phyloP scores from a whole-genome alignment of 306 rosid species.

The Delonix regia region DNA sequence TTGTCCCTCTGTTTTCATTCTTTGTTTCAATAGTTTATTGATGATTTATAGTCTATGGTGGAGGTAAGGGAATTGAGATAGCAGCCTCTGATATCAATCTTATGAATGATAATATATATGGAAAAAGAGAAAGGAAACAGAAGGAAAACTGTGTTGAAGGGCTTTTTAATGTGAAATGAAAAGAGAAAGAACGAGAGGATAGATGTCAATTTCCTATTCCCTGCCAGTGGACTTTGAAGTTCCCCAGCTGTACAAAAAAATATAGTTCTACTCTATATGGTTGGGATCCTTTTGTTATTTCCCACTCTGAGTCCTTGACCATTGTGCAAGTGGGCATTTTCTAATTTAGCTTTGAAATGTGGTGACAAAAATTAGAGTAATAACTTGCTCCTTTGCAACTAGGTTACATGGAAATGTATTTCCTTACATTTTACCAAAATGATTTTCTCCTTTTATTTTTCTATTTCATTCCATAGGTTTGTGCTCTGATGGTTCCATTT shows the following conservation, averaged over 20 bases:
- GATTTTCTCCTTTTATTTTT: background rate
- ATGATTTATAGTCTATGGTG: background rate
- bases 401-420: background rate
- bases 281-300: background rate
- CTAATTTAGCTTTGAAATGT: background rate
- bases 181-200: background rate
- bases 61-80: background rate
- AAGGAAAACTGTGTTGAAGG: background rate
- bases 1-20: background rate
- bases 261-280: background rate
- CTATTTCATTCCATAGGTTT: background rate
- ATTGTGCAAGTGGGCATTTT: background rate
- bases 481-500: background rate
- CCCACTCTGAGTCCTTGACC: background rate
- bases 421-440: background rate
- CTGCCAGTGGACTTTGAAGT: background rate
- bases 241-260: background rate
- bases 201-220: background rate
- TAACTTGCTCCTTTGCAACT: background rate
- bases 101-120: background rate
- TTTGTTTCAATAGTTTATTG: background rate
- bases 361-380: background rate
- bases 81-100: background rate
- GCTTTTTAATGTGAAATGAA: background rate
- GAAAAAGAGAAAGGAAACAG: background rate